phyloP scores from a whole-genome alignment of 2,329 filamentous ascomycete genomes.

The Colletotrichum shisoi region DNA sequence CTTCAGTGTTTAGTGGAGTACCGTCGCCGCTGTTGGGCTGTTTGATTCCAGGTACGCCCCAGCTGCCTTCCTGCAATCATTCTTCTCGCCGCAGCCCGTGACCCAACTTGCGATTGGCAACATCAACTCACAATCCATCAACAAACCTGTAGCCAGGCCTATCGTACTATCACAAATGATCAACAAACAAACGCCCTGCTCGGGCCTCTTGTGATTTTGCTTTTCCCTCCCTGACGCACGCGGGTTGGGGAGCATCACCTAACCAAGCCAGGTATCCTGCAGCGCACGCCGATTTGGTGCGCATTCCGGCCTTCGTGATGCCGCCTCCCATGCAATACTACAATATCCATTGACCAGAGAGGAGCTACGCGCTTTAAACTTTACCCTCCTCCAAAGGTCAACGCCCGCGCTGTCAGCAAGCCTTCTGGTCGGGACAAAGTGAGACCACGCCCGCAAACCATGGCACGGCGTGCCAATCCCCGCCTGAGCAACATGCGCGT shows the following conservation, averaged over 20 bases:
- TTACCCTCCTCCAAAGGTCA: conserved; percentile 20
- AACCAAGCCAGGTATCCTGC: conserved; percentile 20
- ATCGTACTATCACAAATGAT: conserved; percentile 12
- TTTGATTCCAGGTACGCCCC: conserved; percentile 16
- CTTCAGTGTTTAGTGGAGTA: not conserved
- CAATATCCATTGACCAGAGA: not conserved
- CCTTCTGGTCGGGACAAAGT: conserved; percentile 17
- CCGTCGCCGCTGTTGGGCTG: conserved; percentile 18
- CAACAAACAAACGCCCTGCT: conserved; percentile 26
- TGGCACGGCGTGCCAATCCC: conserved; percentile 15
- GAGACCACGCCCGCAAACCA: conserved; percentile 22
- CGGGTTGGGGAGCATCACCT: not conserved
- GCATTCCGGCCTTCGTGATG: not conserved
- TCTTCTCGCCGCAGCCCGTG: conserved; percentile 1
- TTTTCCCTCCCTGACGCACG: not conserved
- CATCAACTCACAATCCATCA: conserved; percentile 8
- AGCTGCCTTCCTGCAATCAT: conserved; percentile 20
- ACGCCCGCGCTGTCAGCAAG: conserved; percentile 15
- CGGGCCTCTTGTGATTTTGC: conserved; percentile 2
- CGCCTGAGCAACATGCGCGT: not conserved
- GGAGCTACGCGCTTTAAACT: not conserved
- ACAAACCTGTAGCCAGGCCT: conserved; percentile 15
- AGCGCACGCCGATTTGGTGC: not conserved
- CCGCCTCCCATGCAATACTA: not conserved
- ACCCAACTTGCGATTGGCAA: conserved; percentile 3